phyloP scores from a whole-genome alignment of 1,139 yeast genomes.

The Yamadazyma pseudoaaseri region DNA sequence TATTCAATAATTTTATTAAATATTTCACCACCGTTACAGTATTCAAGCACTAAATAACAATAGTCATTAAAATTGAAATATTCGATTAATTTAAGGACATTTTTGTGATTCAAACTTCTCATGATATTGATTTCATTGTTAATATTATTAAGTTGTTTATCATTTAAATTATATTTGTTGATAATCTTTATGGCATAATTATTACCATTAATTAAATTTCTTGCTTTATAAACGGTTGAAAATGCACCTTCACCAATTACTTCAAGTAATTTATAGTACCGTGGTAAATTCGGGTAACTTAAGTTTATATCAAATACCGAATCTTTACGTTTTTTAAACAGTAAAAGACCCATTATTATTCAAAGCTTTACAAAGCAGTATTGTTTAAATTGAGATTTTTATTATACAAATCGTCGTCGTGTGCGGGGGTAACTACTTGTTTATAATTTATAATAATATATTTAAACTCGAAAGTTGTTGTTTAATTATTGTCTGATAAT shows the following conservation, averaged over 20 bases:
- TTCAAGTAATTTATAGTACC: conserved; percentile 21
- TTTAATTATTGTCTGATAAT: too few species aligned
- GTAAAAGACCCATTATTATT: conserved; percentile 12
- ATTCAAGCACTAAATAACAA: conserved; percentile 80
- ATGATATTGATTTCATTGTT: conserved; percentile 83
- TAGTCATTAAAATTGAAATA: conserved; percentile 54
- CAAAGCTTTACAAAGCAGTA: too few species aligned
- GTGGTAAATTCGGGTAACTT: conserved; percentile 24
- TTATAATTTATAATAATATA: too few species aligned
- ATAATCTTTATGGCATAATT: conserved; percentile 84
- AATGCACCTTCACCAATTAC: conserved; percentile 85
- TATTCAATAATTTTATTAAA: conserved; percentile 89
- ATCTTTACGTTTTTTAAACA: conserved; percentile 13
- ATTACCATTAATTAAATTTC: conserved; percentile 32
- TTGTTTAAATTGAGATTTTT: too few species aligned
- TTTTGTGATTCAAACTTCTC: conserved; percentile 70
- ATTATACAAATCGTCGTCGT: too few species aligned
- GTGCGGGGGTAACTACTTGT: too few species aligned
- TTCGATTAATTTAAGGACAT: conserved; percentile 69
- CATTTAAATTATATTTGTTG: conserved; percentile 55
- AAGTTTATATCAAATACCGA: conserved; percentile 15
- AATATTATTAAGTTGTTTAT: conserved; percentile 57
- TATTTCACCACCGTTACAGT: conserved; percentile 90
- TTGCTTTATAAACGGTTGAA: conserved; percentile 79
- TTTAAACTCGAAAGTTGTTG: too few species aligned